Evolutionary conservation across 2,329 filamentous ascomycete genomes (phyloP), one percentile per base, ranked within the genome.

Genomic region (Paecilomyces sp.): DNA sequence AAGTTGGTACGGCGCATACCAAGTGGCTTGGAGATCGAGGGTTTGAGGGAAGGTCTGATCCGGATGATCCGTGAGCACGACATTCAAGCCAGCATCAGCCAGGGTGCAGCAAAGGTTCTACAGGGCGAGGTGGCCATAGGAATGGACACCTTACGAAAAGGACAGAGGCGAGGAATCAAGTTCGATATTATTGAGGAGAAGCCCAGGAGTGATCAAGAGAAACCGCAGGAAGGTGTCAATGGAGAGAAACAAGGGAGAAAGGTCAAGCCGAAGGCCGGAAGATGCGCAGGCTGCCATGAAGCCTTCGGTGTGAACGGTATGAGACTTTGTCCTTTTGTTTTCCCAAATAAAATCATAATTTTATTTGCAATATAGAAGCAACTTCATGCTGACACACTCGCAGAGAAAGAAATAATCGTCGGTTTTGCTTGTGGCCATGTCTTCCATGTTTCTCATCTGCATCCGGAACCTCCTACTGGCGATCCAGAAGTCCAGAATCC

Each of bases 41-140:
- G 94, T 0, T 80, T 99, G 6, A 83, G 92, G 60, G 91, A 96
- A 63, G 94, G 93, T 0, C 82, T 99, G 3, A 88, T 89, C 53
- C 89, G 92, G 60, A 92, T 99, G 80, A 89, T 99, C 71, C 88
- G 93, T 67, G 94, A 99, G 74, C 92, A 97, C 71, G 94, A 97
- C 70, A 90, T 99, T 53, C 94, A 97, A 76, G 87, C 90, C 71
- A 94, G 89, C 67, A 97, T 99, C 70, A 93, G 89, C 64, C 88
- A 89, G 52, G 94, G 94, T 0, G 94, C 95, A 3, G 92, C 94
- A 0, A 85, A 86, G 58, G 92, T 97, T 0, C 80, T 97, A 51
- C 82, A 89, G 56, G 91, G 92, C 60, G 94, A 99, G 75, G 93
- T 99, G 0, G 88, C 88, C 0, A 82, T 84, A 3, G 91, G 90